Evolutionary conservation across 2,329 filamentous ascomycete genomes (phyloP).

Genomic region (Pseudogymnoascus sp.): DNA sequence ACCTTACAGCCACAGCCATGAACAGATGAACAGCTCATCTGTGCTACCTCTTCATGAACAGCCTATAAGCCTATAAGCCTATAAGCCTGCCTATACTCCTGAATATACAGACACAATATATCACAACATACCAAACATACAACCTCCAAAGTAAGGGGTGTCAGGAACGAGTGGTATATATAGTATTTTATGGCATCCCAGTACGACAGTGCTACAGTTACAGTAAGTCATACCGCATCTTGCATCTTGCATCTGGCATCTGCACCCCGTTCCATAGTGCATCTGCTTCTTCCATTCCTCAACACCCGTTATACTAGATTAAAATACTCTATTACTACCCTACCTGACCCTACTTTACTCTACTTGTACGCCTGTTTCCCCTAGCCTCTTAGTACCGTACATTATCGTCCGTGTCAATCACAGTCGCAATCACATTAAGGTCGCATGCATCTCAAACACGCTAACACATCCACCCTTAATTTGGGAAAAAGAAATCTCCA

Average conservation of each 20-base stretch:
- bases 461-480: neutral
- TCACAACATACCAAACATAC: too few relatives aligned
- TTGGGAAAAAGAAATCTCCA: neutral
- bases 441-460: constrained; percentile 1
- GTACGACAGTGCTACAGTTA: too few relatives aligned
- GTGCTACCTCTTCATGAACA: neutral
- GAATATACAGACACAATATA: neutral
- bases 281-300: neutral
- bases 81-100: too few relatives aligned
- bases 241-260: too few relatives aligned
- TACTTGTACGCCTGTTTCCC: neutral
- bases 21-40: neutral
- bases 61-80: too few relatives aligned
- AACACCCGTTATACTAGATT: neutral
- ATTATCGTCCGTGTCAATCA: neutral
- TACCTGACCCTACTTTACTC: neutral
- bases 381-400: neutral
- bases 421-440: neutral
- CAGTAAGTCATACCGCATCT: neutral
- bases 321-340: too few relatives aligned
- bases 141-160: too few relatives aligned
- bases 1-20: neutral
- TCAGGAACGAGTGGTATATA: neutral
- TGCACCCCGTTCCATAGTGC: neutral
- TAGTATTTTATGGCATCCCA: too few relatives aligned